Percentiles rank a stretch among this genome's conserved stretches.
phyloP scores from a whole-genome alignment of 371 early-diverging fungal species.

The Apophysomyces trapeziformis region DNA sequence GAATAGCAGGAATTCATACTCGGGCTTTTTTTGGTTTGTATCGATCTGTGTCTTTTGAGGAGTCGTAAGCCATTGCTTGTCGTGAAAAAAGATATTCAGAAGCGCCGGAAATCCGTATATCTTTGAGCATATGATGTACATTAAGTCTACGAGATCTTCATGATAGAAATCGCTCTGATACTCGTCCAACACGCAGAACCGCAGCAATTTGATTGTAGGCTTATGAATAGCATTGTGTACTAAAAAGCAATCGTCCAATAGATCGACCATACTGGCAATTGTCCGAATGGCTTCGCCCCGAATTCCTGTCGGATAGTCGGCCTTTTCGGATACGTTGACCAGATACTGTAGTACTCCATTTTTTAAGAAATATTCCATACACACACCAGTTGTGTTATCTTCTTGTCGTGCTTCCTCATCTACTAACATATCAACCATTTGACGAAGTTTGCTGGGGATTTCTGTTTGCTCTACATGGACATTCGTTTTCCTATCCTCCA shows the following conservation, averaged over 20 bases:
- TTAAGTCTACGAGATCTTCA: constrained; percentile 85
- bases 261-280: constrained; percentile 81
- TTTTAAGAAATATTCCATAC: constrained; percentile 92
- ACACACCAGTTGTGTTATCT: constrained; percentile 78
- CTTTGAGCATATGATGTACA: constrained; percentile 89
- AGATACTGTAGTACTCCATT: constrained; percentile 80
- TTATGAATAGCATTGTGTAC: constrained; percentile 90
- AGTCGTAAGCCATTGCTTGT: constrained; percentile 75
- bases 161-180: constrained; percentile 70
- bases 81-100: constrained; percentile 89
- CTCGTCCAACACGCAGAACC: constrained; percentile 68
- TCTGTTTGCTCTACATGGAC: constrained; percentile 76
- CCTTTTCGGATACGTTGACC: constrained; percentile 76
- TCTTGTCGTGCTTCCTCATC: constrained; percentile 86
- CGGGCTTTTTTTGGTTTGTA: constrained; percentile 48
- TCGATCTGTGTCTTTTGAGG: constrained; percentile 54
- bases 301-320: constrained; percentile 86
- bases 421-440: constrained; percentile 89
- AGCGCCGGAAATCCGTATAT: constrained; percentile 89
- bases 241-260: constrained; percentile 86
- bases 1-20: constrained; percentile 85
- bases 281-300: constrained; percentile 83
- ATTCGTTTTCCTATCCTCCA: constrained; percentile 59
- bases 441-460: constrained; percentile 75
- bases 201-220: constrained; percentile 80